Conservation (phyloP, 2,329 filamentous ascomycete genomes). For the Penicillium italicum region DNA sequence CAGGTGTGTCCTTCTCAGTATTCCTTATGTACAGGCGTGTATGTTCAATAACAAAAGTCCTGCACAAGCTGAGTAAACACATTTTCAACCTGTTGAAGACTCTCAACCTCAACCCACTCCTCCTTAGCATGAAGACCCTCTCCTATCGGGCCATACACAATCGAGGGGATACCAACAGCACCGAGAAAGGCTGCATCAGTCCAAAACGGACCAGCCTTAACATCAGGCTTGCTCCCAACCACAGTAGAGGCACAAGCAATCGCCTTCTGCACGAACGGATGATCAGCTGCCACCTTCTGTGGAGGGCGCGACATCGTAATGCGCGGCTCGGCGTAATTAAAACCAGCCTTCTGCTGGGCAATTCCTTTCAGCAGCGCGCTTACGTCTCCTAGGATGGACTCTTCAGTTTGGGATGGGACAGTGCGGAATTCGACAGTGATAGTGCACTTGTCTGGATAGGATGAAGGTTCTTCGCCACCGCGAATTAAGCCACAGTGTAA, state of each 20-base stretch:
- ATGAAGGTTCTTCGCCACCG: slow-evolving; percentile 52
- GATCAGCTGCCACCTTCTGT: slow-evolving; percentile 40
- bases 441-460: slow-evolving; percentile 50
- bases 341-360: slow-evolving; percentile 32
- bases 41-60: slow-evolving; percentile 19
- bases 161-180: slow-evolving; percentile 44
- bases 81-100: slow-evolving; percentile 36
- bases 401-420: slow-evolving; percentile 43
- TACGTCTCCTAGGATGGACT: slow-evolving; percentile 40
- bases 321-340: slow-evolving; percentile 40
- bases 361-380: slow-evolving; percentile 36
- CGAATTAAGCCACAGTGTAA: slow-evolving; percentile 50
- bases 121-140: slow-evolving; percentile 51
- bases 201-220: slow-evolving; percentile 45
- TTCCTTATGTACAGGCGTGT: neutral
- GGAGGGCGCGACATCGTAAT: slow-evolving; percentile 45
- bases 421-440: slow-evolving; percentile 51
- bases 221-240: slow-evolving; percentile 24
- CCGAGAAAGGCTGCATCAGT: slow-evolving; percentile 51
- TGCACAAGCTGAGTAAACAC: slow-evolving; percentile 18
- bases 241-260: slow-evolving; percentile 26
- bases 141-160: slow-evolving; percentile 49
- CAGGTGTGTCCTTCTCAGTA: neutral
- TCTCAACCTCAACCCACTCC: slow-evolving; percentile 50
- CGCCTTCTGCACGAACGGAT: slow-evolving; percentile 42